Evolutionary conservation across 108 stramenopile species (phyloP).

Genomic region (Nannochloropsis granulata): DNA sequence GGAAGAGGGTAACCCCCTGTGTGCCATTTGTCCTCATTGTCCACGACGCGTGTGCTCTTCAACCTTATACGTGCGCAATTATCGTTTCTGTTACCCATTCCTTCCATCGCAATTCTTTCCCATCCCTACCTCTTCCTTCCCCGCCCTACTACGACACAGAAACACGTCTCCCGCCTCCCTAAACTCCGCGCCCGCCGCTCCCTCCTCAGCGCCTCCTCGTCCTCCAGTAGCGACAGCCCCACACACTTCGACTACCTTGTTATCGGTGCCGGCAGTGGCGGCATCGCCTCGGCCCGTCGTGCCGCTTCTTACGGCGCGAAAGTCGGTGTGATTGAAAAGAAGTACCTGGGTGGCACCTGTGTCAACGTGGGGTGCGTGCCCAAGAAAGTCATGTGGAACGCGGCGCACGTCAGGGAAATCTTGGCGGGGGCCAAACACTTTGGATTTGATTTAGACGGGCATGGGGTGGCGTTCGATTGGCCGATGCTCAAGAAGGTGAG

Average conservation of each 20-base stretch:
- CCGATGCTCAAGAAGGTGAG: slow-evolving; percentile 40
- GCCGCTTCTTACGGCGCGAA: slow-evolving; percentile 66
- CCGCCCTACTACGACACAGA: neutral
- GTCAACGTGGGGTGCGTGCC: slow-evolving; percentile 97
- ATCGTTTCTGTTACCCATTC: neutral
- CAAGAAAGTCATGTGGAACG: slow-evolving; percentile 74
- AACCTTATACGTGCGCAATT: neutral
- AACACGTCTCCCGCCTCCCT: neutral
- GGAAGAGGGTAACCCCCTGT: too few species aligned
- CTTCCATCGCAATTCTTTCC: neutral
- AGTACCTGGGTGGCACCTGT: slow-evolving; percentile 75
- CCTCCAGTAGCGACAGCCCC: neutral
- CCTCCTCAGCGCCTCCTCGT: neutral
- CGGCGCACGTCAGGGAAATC: slow-evolving; percentile 58
- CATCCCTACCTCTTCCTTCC: too few species aligned
- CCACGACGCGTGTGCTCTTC: neutral
- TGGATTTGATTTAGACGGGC: slow-evolving; percentile 14
- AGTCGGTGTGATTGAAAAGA: slow-evolving; percentile 67
- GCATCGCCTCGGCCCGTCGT: slow-evolving; percentile 42
- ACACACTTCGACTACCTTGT: slow-evolving; percentile 50
- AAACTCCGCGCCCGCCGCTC: neutral
- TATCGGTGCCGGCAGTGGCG: slow-evolving; percentile 61
- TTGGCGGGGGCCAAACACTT: slow-evolving; percentile 41
- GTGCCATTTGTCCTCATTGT: too few species aligned
- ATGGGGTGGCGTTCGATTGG: slow-evolving; percentile 52